Conservation (phyloP, 805 yeast species). For the Wickerhamiella shivajii region DNA sequence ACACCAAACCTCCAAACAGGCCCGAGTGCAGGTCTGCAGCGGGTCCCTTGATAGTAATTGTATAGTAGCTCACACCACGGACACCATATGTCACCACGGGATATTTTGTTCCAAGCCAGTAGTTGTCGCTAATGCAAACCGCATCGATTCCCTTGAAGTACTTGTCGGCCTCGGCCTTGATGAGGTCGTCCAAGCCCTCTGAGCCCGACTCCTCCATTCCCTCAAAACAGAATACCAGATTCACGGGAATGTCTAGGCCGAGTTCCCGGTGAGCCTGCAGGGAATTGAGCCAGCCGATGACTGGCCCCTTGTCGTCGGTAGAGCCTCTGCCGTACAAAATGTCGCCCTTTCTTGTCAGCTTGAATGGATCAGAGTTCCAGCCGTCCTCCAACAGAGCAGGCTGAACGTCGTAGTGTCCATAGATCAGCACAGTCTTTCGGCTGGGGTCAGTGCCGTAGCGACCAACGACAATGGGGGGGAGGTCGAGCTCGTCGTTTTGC, state of each 20-base stretch:
- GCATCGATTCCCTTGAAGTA: slow-evolving; percentile 87
- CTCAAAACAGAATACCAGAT: slow-evolving; percentile 83
- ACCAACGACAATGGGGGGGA: slow-evolving; percentile 93
- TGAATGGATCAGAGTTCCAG: slow-evolving; percentile 89
- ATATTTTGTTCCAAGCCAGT: slow-evolving; percentile 95
- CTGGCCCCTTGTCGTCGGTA: slow-evolving; percentile 97
- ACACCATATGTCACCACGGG: slow-evolving; percentile 96
- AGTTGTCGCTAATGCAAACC: slow-evolving; percentile 91
- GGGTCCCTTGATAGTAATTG: slow-evolving; percentile 72
- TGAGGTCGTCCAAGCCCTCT: slow-evolving; percentile 72
- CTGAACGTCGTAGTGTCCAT: slow-evolving; percentile 98
- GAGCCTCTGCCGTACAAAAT: slow-evolving; percentile 84
- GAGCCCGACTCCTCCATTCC: slow-evolving; percentile 99
- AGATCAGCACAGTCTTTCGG: slow-evolving; percentile 79
- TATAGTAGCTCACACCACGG: slow-evolving; percentile 92
- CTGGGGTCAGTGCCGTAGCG: slow-evolving; percentile 67
- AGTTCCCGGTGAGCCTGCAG: slow-evolving; percentile 80
- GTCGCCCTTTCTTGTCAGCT: slow-evolving; percentile 44
- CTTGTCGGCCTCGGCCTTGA: slow-evolving; percentile 57
- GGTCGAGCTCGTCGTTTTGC: slow-evolving; percentile 49
- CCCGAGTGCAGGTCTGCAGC: slow-evolving; percentile 97
- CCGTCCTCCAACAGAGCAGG: slow-evolving; percentile 91
- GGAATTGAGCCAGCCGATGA: slow-evolving; percentile 89
- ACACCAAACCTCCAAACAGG: slow-evolving; percentile 90
- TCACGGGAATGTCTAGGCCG: slow-evolving; percentile 83